Evolutionary conservation across 371 early-diverging fungal genomes (phyloP).

Genomic region (Apophysomyces trapeziformis): DNA sequence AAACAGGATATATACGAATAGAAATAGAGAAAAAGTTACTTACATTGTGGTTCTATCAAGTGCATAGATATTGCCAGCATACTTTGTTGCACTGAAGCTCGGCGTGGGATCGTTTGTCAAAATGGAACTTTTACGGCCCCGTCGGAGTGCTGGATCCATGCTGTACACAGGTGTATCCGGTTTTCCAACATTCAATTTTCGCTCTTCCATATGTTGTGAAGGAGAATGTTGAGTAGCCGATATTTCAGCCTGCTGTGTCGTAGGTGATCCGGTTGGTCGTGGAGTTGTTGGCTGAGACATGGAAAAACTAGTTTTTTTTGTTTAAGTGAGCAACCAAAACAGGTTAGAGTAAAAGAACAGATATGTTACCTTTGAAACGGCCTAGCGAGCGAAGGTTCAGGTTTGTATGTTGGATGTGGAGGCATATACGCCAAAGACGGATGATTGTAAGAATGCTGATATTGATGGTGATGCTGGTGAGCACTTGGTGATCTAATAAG

Average conservation of each 20-base stretch:
- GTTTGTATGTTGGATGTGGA: neutral
- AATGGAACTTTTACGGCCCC: conserved; percentile 7
- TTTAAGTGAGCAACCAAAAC: neutral
- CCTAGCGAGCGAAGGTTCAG: conserved; percentile 1
- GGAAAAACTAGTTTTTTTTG: conserved; percentile 13
- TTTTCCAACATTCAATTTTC: neutral
- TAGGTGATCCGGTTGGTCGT: conserved; percentile 20
- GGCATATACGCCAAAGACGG: conserved; percentile 9
- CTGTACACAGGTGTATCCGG: conserved; percentile 10
- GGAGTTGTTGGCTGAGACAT: conserved; percentile 32
- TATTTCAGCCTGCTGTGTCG: conserved; percentile 6
- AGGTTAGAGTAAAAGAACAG: too few relatives aligned
- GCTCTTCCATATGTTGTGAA: conserved; percentile 8
- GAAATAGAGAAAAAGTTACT: conserved; percentile 15
- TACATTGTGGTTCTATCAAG: conserved; percentile 23
- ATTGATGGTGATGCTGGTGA: conserved; percentile 16
- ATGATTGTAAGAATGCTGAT: conserved; percentile 7
- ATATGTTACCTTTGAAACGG: neutral
- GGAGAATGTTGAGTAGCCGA: conserved; percentile 2
- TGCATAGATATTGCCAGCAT: conserved; percentile 21
- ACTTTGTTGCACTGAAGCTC: conserved; percentile 29
- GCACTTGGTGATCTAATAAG: conserved; percentile 9
- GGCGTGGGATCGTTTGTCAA: conserved; percentile 20
- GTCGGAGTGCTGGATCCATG: conserved; percentile 9
- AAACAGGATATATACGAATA: neutral